Percentiles rank a stretch among this genome's conserved stretches.
Evolutionary conservation across 768 basidiomycete species (phyloP).

Genomic region (Tremella yokohamensis): DNA sequence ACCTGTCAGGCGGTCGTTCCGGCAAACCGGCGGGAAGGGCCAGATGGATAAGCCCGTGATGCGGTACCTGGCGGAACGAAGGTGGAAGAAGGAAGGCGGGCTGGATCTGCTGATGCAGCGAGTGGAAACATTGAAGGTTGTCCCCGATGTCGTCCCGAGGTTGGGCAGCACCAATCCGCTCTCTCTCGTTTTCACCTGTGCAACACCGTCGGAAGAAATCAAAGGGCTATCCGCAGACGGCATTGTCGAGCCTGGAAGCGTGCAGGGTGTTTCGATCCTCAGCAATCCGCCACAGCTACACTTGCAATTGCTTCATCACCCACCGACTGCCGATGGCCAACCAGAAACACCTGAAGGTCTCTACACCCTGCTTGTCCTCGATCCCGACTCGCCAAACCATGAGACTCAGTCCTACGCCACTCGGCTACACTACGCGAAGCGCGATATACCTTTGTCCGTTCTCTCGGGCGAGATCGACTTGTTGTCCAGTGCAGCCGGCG

Average conservation of each 20-base stretch:
- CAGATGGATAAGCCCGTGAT: slow-evolving; percentile 32
- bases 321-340: slow-evolving; percentile 22
- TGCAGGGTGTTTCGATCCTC: slow-evolving; percentile 57
- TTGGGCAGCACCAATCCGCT: slow-evolving; percentile 73
- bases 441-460: slow-evolving; percentile 54
- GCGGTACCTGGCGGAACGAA: slow-evolving; percentile 74
- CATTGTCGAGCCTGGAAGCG: slow-evolving; percentile 29
- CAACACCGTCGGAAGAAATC: slow-evolving; percentile 8
- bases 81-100: slow-evolving; percentile 78
- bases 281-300: slow-evolving; percentile 62
- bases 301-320: slow-evolving; percentile 71
- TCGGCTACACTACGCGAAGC: slow-evolving; percentile 54
- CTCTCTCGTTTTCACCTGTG: slow-evolving; percentile 57
- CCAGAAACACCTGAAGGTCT: slow-evolving; percentile 53
- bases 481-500: slow-evolving; percentile 15
- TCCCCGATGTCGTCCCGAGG: slow-evolving; percentile 76
- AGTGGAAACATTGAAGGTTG: slow-evolving; percentile 80
- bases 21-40: slow-evolving; percentile 59
- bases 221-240: slow-evolving; percentile 6
- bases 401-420: slow-evolving; percentile 58
- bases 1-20: slow-evolving; percentile 70
- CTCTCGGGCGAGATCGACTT: slow-evolving; percentile 30
- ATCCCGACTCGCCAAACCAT: slow-evolving; percentile 83
- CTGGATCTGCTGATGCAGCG: slow-evolving; percentile 94
- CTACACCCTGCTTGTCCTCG: slow-evolving; percentile 85